Percentiles rank a stretch among this genome's conserved stretches.
phyloP scores from a whole-genome alignment of 331 rosid genomes.

The Erythrophleum ivorense region DNA sequence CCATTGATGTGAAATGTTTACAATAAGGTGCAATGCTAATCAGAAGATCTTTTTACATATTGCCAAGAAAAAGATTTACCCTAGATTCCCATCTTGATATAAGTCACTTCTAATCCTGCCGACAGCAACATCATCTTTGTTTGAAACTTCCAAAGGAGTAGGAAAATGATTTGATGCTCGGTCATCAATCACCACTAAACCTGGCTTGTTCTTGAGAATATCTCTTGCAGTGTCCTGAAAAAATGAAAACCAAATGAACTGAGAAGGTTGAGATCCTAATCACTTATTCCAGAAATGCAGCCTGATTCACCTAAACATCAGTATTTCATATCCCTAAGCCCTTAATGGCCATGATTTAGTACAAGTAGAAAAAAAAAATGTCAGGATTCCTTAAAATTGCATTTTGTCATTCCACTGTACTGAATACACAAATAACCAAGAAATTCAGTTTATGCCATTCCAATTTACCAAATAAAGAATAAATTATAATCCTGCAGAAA shows the following conservation, averaged over 20 bases:
- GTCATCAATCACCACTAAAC: slow-evolving; percentile 67
- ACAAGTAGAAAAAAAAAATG: too few species aligned
- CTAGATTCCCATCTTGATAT: slow-evolving; percentile 37
- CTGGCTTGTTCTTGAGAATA: slow-evolving; percentile 63
- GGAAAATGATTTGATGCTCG: slow-evolving; percentile 63
- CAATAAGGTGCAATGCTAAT: slow-evolving; percentile 2
- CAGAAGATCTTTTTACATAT: background rate
- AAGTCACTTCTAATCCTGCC: slow-evolving; percentile 57
- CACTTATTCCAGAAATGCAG: background rate
- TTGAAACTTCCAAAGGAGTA: slow-evolving; percentile 70
- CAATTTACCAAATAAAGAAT: too few species aligned
- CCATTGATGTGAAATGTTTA: slow-evolving; percentile 42
- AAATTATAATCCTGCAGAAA: too few species aligned
- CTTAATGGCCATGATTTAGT: background rate
- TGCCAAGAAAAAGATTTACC: slow-evolving; percentile 45
- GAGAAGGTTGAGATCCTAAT: background rate
- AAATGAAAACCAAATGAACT: slow-evolving; percentile 3
- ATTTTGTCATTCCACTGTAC: too few species aligned
- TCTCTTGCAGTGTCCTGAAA: slow-evolving; percentile 57
- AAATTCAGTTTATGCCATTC: too few species aligned
- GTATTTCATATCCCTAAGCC: background rate
- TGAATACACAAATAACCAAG: too few species aligned
- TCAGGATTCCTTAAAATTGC: too few species aligned
- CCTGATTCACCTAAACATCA: background rate
- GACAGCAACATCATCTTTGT: slow-evolving; percentile 67